These are phyloP conservation scores for Seiridium unicorne DNA, from an alignment of 2,329 filamentous ascomycete species.

Conservation along the genomic window DNA sequence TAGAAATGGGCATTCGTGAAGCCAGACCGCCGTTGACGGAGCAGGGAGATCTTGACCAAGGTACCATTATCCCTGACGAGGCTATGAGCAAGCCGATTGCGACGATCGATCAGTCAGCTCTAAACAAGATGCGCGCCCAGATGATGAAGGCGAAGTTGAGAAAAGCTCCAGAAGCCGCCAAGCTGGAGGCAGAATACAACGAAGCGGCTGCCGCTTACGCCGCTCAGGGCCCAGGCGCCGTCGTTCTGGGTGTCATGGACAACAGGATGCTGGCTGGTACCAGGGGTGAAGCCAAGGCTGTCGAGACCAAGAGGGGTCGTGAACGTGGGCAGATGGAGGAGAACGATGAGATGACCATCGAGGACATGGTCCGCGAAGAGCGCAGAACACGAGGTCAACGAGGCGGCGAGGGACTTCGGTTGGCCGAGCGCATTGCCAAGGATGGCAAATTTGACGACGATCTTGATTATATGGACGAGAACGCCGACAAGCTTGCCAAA, in stretches of 20 bases:
- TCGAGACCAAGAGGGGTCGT: conserved; percentile 77
- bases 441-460: conserved; percentile 89
- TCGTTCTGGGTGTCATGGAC: conserved; percentile 85
- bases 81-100: conserved; percentile 43
- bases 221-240: conserved; percentile 60
- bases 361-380: conserved; percentile 97
- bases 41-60: conserved; percentile 46
- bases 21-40: conserved; percentile 26
- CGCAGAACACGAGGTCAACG: conserved; percentile 75
- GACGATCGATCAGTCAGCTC: conserved; percentile 69
- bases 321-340: conserved; percentile 84
- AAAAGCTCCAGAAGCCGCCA: conserved; percentile 69
- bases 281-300: conserved; percentile 69
- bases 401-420: conserved; percentile 76
- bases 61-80: conserved; percentile 56
- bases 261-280: conserved; percentile 81
- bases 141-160: conserved; percentile 95
- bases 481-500: conserved; percentile 84
- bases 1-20: conserved; percentile 50
- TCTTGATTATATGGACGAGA: conserved; percentile 97
- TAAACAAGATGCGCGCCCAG: conserved; percentile 89
- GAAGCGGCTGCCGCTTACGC: conserved; percentile 63
- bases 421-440: conserved; percentile 92
- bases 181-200: conserved; percentile 83
- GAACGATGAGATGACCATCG: conserved; percentile 93